Evolutionary conservation across 1,139 yeast species (phyloP), one percentile per base, ranked within the genome.

Genomic region (Geotrichum phurueaensis): DNA sequence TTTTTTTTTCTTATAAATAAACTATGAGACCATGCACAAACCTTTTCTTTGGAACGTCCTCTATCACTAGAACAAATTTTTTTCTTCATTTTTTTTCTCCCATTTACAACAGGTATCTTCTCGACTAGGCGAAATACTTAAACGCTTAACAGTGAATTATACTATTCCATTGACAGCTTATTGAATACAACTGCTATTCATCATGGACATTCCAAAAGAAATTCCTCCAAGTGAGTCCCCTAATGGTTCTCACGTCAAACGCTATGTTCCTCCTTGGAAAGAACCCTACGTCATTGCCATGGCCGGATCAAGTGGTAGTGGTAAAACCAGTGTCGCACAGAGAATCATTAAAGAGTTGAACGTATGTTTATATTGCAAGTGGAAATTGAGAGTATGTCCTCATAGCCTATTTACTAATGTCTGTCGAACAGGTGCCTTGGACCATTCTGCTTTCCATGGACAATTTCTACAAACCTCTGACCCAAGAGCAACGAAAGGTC

Each of bases 281-380:
- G 91, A 90, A 63, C 98, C 98, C 0, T 94, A 91, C 70, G 85
- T 94, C 57, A 92, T 94, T 65, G 99, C 97, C 6, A 84, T 94
- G 22, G 97, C 97, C 0, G 99, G 99, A 0, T 85, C 88, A 60
- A 87, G 96, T 25, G 99, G 98, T 1, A 88, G 96, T 0, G 99
- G 99, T 1, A 94, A 94, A 71, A 94, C 99, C 0, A 87, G 96
- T 36, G 89, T 94, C 29, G 95, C 98, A 0, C 86, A 90, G 56
- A 82, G 84, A 65, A 87, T 94, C 66, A 89, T 92, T 62, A 83
- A 86, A 62, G 84, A 85, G 64, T 81, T 92, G 67, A 81, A 74
- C 62, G 76, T 73, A 59, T 57, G 71, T 54, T 23, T n/a, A 39
- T 45, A 9, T 23, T 23, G 15, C 5, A 39, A 39, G 5, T 39